Evolutionary conservation across 805 yeast genomes (phyloP).

Genomic region (Yamadazyma sp.): DNA sequence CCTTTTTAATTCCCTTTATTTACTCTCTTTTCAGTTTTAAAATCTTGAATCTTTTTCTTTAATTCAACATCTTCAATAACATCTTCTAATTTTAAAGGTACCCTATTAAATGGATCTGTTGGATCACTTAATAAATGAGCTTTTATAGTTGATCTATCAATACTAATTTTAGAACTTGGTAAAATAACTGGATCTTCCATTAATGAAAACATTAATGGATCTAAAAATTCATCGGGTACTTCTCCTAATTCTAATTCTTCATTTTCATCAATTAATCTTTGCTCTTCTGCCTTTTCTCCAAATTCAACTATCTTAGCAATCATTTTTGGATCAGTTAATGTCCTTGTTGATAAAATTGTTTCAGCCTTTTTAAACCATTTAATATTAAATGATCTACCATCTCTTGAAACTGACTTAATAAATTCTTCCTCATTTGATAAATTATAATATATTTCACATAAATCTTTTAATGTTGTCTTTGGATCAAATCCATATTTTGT

Average conservation of each 20-base stretch:
- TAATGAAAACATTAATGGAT: constrained; percentile 92
- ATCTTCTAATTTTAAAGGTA: constrained; percentile 86
- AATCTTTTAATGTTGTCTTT: constrained; percentile 58
- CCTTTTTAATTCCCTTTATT: constrained; percentile 31
- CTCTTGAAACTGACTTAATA: constrained; percentile 78
- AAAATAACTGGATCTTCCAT: constrained; percentile 97
- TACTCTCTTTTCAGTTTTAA: constrained; percentile 48
- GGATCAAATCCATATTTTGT: constrained; percentile 84
- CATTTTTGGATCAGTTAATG: constrained; percentile 47
- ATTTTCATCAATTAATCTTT: constrained; percentile 62
- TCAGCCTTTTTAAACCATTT: constrained; percentile 69
- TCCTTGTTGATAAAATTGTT: constrained; percentile 55
- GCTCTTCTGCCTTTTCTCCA: constrained; percentile 61
- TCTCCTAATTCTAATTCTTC: constrained; percentile 90
- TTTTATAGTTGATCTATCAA: constrained; percentile 88
- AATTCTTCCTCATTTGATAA: constrained; percentile 64
- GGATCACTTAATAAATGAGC: constrained; percentile 92
- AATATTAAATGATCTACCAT: constrained; percentile 81
- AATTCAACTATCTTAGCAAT: constrained; percentile 52
- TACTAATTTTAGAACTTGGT: constrained; percentile 80
- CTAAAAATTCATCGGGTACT: constrained; percentile 92
- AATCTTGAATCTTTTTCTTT: constrained; percentile 48
- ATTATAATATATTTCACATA: constrained; percentile 75
- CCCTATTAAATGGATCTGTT: constrained; percentile 95
- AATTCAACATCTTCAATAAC: constrained; percentile 76